Percentiles rank a stretch among this genome's conserved stretches.
phyloP scores from a whole-genome alignment of 306 rosid genomes.

The Abrus pulchellus region DNA sequence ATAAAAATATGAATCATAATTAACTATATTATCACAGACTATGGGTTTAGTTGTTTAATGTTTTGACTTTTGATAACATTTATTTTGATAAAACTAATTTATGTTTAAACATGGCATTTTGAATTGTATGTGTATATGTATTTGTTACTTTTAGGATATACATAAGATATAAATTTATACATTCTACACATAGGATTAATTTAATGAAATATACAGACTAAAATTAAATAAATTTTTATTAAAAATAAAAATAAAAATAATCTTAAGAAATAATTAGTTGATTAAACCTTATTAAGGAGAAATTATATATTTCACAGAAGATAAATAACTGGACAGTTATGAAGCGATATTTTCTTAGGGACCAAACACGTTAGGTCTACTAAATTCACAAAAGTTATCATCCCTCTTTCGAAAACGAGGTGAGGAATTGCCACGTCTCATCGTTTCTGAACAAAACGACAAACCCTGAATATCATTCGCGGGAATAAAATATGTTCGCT shows the following conservation, averaged over 20 bases:
- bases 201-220: too few relatives aligned
- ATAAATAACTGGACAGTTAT: background rate
- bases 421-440: constrained; percentile 49
- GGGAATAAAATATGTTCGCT: background rate
- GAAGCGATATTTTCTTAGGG: background rate
- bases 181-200: too few relatives aligned
- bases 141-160: too few relatives aligned
- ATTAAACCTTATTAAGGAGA: too few relatives aligned
- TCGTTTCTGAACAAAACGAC: constrained; percentile 39
- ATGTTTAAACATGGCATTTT: background rate
- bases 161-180: too few relatives aligned
- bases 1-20: too few relatives aligned
- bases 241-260: too few relatives aligned
- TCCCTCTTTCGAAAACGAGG: background rate
- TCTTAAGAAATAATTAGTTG: too few relatives aligned
- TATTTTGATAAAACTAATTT: too few relatives aligned
- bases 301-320: background rate
- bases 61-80: background rate
- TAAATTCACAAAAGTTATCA: constrained; percentile 13
- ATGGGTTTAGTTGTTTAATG: background rate
- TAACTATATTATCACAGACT: too few relatives aligned
- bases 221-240: too few relatives aligned
- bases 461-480: constrained; percentile 1
- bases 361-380: background rate
- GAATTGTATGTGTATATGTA: background rate